phyloP scores from a whole-genome alignment of 306 rosid genomes.

The Lupinus albus region DNA sequence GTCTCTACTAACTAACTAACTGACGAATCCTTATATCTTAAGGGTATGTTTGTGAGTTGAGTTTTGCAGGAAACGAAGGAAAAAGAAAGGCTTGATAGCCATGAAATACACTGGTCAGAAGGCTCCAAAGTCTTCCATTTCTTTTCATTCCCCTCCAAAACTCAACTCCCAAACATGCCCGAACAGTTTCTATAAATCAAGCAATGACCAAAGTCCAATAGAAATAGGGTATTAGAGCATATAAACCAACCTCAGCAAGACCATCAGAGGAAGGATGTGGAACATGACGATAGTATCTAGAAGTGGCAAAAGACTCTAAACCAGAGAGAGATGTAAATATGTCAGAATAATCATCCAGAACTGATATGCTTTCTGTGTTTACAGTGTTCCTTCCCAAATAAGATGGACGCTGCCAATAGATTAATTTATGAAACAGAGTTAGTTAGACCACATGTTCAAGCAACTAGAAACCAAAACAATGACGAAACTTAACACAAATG shows the following conservation, averaged over 20 bases:
- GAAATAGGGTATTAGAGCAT: conserved; percentile 2
- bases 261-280: conserved; percentile 72
- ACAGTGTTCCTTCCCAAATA: conserved; percentile 61
- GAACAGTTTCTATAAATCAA: conserved; percentile 6
- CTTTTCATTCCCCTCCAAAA: no score
- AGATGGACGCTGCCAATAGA: conserved; percentile 65
- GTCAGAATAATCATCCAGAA: conserved; percentile 67
- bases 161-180: no score
- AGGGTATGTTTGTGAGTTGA: no score
- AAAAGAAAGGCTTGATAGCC: no score
- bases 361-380: conserved; percentile 58
- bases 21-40: no score
- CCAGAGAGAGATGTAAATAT: conserved; percentile 48
- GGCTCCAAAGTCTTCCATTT: no score
- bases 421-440: conserved; percentile 36
- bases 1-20: no score
- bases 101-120: no score
- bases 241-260: conserved; percentile 67
- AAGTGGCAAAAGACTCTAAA: conserved; percentile 54
- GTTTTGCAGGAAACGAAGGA: no score
- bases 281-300: conserved; percentile 61
- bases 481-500: conserved; percentile 23
- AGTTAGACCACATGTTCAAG: conserved; percentile 11
- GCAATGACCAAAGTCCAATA: conserved; percentile 1
- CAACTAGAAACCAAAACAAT: conserved; percentile 27